Percentiles rank a stretch among this genome's conserved stretches.
These are phyloP conservation scores for Phaeosphaeriaceae sp. DNA, from an alignment of 2,329 filamentous ascomycete genomes.

Conservation along the genomic window DNA sequence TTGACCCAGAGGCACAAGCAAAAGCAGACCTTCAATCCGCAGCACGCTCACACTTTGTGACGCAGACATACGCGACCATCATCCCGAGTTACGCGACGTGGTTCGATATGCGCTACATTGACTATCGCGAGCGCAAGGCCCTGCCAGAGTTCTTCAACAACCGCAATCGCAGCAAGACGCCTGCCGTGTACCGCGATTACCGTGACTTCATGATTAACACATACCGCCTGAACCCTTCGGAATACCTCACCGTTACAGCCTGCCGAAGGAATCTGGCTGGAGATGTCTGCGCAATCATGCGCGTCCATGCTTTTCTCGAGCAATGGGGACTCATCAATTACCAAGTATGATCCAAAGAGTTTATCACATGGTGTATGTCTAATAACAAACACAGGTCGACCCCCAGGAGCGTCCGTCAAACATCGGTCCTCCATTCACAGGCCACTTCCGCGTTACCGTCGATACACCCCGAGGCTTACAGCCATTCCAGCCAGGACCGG, in stretches of 20 bases:
- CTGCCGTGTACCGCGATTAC: constrained; percentile 97
- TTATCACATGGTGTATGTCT: neutral
- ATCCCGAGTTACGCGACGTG: constrained; percentile 97
- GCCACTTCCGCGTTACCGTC: constrained; percentile 94
- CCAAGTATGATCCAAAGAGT: constrained; percentile 67
- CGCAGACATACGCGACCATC: constrained; percentile 94
- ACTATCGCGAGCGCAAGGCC: constrained; percentile 91
- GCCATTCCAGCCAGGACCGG: constrained; percentile 89
- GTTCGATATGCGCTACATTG: constrained; percentile 97
- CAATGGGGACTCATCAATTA: constrained; percentile 99
- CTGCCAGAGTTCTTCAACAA: constrained; percentile 99
- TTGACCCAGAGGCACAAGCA: constrained; percentile 64
- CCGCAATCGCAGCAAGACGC: constrained; percentile 96
- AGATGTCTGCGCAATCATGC: constrained; percentile 99
- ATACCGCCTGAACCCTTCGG: constrained; percentile 91
- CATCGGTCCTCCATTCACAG: constrained; percentile 94
- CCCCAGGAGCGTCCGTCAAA: constrained; percentile 93
- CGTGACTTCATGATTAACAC: constrained; percentile 99
- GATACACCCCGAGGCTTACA: constrained; percentile 95
- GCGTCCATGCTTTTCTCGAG: constrained; percentile 95
- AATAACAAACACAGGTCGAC: constrained; percentile 73
- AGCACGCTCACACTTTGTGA: constrained; percentile 88
- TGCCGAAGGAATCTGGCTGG: constrained; percentile 94
- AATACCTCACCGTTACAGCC: constrained; percentile 96
- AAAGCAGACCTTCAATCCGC: constrained; percentile 85